Conservation (phyloP, 73 alveolate genomes). For the Stentor coeruleus region DNA sequence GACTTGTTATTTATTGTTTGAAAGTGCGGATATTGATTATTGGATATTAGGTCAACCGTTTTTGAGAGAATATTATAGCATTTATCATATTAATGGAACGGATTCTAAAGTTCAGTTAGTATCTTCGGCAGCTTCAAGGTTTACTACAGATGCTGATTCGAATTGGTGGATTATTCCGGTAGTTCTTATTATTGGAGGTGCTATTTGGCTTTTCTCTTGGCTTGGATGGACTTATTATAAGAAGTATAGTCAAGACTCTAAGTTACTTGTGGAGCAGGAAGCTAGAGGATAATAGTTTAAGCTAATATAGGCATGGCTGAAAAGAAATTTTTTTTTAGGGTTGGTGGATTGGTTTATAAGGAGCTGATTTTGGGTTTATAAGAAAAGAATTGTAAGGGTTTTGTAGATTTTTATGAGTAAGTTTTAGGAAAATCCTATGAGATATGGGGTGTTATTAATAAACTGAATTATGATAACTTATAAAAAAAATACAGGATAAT, state of each 20-base stretch:
- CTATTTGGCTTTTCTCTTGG: neutral
- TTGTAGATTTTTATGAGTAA: no score
- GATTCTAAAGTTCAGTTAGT: neutral
- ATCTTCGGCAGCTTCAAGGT: neutral
- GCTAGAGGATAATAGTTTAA: slow-evolving; percentile 10
- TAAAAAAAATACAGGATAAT: no score
- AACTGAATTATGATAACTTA: no score
- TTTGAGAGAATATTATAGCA: neutral
- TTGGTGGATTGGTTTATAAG: no score
- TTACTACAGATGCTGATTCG: neutral
- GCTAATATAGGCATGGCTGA: no score
- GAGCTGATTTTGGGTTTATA: no score
- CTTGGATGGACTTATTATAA: slow-evolving; percentile 6
- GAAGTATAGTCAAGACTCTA: neutral
- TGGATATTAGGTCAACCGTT: slow-evolving; percentile 11
- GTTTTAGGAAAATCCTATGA: no score
- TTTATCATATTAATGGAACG: neutral
- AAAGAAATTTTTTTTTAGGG: no score
- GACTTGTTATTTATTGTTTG: neutral
- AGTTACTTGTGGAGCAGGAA: neutral
- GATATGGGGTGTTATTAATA: no score
- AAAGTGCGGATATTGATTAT: slow-evolving; percentile 18
- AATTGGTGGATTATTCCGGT: slow-evolving; percentile 23
- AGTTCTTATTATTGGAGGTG: neutral
- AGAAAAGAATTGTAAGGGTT: no score